These are phyloP conservation scores for Malassezia globosa DNA, from an alignment of 1,284 basidiomycete genomes.

Conservation along the genomic window DNA sequence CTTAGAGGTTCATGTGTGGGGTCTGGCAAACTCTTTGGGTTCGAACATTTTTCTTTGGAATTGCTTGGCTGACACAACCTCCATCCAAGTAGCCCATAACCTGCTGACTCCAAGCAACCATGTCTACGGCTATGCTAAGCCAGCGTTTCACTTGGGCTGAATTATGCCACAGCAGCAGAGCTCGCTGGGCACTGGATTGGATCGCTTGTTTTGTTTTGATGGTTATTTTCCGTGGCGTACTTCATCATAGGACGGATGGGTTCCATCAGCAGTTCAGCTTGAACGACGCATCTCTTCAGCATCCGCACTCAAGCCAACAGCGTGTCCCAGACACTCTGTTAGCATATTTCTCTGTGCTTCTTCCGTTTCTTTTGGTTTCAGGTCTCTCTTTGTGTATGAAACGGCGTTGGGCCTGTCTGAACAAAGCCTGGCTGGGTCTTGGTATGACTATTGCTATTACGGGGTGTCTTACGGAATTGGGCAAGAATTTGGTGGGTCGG, in stretches of 20 bases:
- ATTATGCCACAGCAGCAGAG: neutral
- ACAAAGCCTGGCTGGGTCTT: conserved; percentile 67
- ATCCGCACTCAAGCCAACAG: conserved; percentile 64
- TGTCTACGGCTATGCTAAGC: too few species aligned
- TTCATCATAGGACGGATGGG: conserved; percentile 61
- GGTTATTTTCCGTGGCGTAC: conserved; percentile 50
- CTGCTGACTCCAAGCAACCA: too few species aligned
- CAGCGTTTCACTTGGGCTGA: too few species aligned
- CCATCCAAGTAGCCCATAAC: too few species aligned
- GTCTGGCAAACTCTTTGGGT: too few species aligned
- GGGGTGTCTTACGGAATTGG: conserved; percentile 68
- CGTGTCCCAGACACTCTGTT: conserved; percentile 61
- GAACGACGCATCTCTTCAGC: conserved; percentile 54
- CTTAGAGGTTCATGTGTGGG: too few species aligned
- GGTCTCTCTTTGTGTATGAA: conserved; percentile 61
- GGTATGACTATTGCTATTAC: conserved; percentile 64
- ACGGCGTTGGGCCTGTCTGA: conserved; percentile 75
- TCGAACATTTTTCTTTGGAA: too few species aligned
- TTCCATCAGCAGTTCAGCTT: conserved; percentile 56
- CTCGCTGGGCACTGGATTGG: conserved; percentile 28
- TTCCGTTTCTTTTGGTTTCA: conserved; percentile 54
- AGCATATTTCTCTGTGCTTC: conserved; percentile 20
- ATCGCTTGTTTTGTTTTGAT: conserved; percentile 24
- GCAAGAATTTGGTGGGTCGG: conserved; percentile 69
- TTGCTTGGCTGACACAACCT: too few species aligned